Base-by-base conservation (phyloP, 2,329 filamentous ascomycete species). In the Neofusicoccum laricinum region DNA sequence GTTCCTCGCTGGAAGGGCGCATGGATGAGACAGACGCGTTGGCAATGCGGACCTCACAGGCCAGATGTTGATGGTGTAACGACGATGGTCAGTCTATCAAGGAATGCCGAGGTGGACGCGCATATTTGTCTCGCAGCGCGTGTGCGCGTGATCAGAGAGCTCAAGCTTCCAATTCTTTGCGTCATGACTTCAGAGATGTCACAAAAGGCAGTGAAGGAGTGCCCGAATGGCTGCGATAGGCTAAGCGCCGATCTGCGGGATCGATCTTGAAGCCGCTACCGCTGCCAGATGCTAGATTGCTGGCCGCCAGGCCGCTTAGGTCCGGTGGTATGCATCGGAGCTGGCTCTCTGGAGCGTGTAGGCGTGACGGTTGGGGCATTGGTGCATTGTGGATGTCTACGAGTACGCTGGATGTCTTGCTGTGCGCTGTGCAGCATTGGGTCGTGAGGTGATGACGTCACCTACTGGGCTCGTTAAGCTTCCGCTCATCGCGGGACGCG, bases 151-250 rank as follows among this genome's bases (percentile, higher is more conserved):
- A 50, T 38, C 17, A 11, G 4, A 34, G 59, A 30, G 25, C 25
- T 17, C 49, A 45, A 45, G 25, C 25, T n/a, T 53, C 36, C n/a
- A 46, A 21, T 21, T 21, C 10, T 45, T 41, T 63, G 61, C 61
- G 61, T 63, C 61, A 63, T 63, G 61, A 63, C 61, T 55, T 12
- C 15, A 32, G 38, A 14, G 34, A 14, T 7, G 4, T 15, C 36
- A 45, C n/a, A 34, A 53, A 25, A 17, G 61, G 40, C 30, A 8
- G 55, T 30, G 15, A 25, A 36, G n/a, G 40, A 51, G 36, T 50
- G 15, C n/a, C 36, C 40, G 25, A 46, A 11, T 5, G 19, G 48
- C 59, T 53, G 46, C 30, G 55, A 45, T 15, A 30, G 50, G 61
- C 25, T 17, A 63, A 55, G 61, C 40, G 38, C 50, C 25, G 55